Percentiles rank a stretch among this genome's conserved stretches.
phyloP scores from a whole-genome alignment of 208 protist genomes.

The Trypanosomatidae sp. region DNA sequence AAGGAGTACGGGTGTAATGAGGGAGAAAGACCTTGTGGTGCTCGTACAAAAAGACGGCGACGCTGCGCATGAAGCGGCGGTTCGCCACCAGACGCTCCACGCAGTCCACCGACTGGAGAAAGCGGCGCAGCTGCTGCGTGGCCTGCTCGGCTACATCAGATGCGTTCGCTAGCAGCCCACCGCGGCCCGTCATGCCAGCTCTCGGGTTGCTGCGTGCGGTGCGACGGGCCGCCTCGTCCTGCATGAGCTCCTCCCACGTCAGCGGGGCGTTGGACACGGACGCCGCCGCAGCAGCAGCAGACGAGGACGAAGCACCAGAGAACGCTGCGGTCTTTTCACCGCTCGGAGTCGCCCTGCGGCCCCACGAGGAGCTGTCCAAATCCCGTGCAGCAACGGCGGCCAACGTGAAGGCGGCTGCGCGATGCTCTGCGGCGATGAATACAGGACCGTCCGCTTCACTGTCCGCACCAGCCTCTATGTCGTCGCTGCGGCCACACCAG shows the following conservation, averaged over 20 bases:
- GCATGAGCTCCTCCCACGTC: constrained; percentile 62
- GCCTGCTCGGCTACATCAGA: constrained; percentile 39
- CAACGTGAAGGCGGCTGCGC: constrained; percentile 61
- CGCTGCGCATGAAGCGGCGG: constrained; percentile 44
- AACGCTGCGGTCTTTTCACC: background rate
- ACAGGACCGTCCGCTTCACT: background rate
- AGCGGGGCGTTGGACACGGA: constrained; percentile 37
- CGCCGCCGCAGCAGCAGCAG: too few relatives aligned
- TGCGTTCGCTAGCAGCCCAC: constrained; percentile 13
- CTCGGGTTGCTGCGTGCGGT: constrained; percentile 6
- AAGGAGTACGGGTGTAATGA: constrained; percentile 10
- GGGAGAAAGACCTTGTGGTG: constrained; percentile 73
- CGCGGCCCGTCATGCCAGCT: background rate
- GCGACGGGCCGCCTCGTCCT: constrained; percentile 20
- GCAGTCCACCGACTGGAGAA: constrained; percentile 54
- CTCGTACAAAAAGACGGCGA: constrained; percentile 64
- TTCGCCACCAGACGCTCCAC: constrained; percentile 62
- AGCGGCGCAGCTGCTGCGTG: constrained; percentile 54
- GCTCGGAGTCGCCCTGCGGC: background rate
- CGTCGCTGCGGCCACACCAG: constrained; percentile 25
- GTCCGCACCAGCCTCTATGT: background rate
- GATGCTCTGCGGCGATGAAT: constrained; percentile 75
- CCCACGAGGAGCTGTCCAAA: background rate
- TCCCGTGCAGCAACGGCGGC: constrained; percentile 28
- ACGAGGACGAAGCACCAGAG: too few relatives aligned